Evolutionary conservation across 148 eudicot genomes (phyloP).

Genomic region (Agrostemma githago): DNA sequence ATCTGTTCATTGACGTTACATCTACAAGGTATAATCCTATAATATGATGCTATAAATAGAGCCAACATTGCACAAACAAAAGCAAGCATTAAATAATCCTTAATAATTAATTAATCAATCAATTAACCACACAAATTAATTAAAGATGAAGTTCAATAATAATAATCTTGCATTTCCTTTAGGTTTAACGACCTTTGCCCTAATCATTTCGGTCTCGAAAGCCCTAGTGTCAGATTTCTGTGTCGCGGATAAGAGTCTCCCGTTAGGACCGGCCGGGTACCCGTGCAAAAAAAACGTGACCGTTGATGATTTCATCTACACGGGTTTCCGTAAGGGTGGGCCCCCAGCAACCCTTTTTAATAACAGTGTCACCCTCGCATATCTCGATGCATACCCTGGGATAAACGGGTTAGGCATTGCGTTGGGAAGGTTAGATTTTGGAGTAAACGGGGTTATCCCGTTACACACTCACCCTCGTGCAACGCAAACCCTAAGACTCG

Average conservation of each 20-base stretch:
- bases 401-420: constrained; percentile 9
- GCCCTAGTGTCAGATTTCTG: neutral
- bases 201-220: neutral
- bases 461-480: neutral
- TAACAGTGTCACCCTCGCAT: neutral
- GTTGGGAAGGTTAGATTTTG: constrained; percentile 1
- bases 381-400: neutral
- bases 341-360: neutral
- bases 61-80: too few species aligned
- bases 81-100: too few species aligned
- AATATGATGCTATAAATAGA: too few species aligned
- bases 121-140: too few species aligned
- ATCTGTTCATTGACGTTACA: too few species aligned
- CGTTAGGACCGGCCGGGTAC: neutral
- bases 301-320: constrained; percentile 4
- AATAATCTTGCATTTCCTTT: constrained; percentile 3
- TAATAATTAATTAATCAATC: too few species aligned
- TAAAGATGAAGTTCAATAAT: neutral
- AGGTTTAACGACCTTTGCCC: neutral
- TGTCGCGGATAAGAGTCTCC: neutral
- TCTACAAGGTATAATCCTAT: too few species aligned
- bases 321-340: neutral
- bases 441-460: neutral
- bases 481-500: neutral
- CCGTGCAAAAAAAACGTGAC: constrained; percentile 10